These are phyloP conservation scores for Pseudogymnoascus sp. DNA, from an alignment of 2,329 filamentous ascomycete genomes.

Conservation along the genomic window DNA sequence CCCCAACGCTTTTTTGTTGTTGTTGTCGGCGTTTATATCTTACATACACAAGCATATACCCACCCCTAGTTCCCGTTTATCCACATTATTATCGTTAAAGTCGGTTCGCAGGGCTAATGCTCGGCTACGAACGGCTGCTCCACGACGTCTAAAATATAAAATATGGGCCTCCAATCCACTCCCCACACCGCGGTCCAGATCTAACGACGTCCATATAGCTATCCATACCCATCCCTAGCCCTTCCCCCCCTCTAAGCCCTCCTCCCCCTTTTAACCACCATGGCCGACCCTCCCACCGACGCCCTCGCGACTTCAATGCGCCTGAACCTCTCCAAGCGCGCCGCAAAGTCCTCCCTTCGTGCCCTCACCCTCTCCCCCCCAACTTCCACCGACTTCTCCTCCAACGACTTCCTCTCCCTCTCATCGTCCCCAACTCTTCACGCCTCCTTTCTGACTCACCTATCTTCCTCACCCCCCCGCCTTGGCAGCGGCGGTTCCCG, in stretches of 20 bases:
- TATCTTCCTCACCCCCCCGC: conserved; percentile 16
- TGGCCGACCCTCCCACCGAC: conserved; percentile 21
- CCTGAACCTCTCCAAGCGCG: conserved; percentile 4
- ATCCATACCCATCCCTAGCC: not conserved
- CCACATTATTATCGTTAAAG: not conserved
- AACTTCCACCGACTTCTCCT: conserved; percentile 67
- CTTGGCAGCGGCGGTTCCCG: conserved; percentile 47
- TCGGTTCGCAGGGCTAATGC: conserved; percentile 1
- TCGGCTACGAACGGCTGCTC: conserved; percentile 1
- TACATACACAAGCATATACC: not conserved
- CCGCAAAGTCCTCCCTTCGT: conserved; percentile 29
- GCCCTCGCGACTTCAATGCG: conserved; percentile 11
- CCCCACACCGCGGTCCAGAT: not conserved
- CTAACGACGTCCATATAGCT: not conserved
- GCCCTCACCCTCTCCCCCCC: conserved; percentile 51
- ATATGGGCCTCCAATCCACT: conserved; percentile 2
- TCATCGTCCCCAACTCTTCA: conserved; percentile 44
- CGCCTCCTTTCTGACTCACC: conserved; percentile 51
- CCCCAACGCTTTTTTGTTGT: conserved; percentile 6
- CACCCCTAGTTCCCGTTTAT: not conserved
- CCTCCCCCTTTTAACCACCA: conserved; percentile 11
- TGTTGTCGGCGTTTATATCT: not conserved
- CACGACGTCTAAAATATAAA: not conserved
- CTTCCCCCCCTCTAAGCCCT: not conserved
- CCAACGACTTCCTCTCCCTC: conserved; percentile 73